Evolutionary conservation across 208 protist species (phyloP), one percentile per base, ranked within the genome.

Genomic region (Trichomonas tenax): DNA sequence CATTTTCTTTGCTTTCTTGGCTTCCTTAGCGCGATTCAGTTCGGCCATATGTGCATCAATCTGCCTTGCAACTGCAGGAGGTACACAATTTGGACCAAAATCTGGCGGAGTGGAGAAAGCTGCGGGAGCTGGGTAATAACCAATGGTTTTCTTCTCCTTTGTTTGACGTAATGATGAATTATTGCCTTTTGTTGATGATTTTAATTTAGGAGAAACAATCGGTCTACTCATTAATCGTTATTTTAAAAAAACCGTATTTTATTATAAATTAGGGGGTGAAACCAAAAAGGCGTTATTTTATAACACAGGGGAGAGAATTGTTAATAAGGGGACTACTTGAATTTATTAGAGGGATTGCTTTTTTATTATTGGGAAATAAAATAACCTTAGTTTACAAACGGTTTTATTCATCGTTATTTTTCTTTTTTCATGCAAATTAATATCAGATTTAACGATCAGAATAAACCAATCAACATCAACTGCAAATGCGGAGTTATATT

Each of bases 391-490:
- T n/a, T n/a, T n/a, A n/a, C n/a, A n/a, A n/a, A n/a, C n/a, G n/a
- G n/a, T n/a, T n/a, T n/a, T n/a, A n/a, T n/a, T n/a, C n/a, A 51
- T 51, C 46, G 46, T 51, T 51, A 51, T 51, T 51, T 51, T 51
- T n/a, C n/a, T n/a, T 51, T 51, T 15, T 51, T 51, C 46, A 93
- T 93, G 86, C 23, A 48, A 17, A 44, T 51, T 34, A 51, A 34
- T n/a, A 93, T 93, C 21, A 34, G 86, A 51, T 93, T 93, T 38
- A 44, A 14, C 14, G 86, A 93, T 38, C 86, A 93, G 46, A 38
- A 34, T 38, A 93, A 93, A 38, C 86, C 86, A 93, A 93, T 93
- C 44, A 93, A 93, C n/a, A 93, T 40, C 1, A 93, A 93, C 46
- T 48, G 40, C 40, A 93, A 93, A 93, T 51, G 44, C 36, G 86